Conservation (phyloP, 2,329 filamentous ascomycete genomes). For the Pseudomassariella vexata region DNA sequence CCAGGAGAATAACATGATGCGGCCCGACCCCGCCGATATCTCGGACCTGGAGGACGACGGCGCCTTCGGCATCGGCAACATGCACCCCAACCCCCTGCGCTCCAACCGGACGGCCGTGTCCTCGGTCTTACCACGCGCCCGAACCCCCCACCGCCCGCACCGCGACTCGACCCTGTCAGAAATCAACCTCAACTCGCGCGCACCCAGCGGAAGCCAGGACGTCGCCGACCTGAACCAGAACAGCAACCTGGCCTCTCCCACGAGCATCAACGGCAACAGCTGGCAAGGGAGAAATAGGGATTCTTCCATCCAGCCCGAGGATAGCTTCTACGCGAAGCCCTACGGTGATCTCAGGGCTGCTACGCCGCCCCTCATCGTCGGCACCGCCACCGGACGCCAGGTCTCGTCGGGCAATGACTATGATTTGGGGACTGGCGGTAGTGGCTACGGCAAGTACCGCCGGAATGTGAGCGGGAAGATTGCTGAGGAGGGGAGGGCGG, state of each 20-base stretch:
- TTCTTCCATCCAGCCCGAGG: conserved; percentile 44
- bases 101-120: conserved; percentile 36
- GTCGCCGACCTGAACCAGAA: too few relatives aligned
- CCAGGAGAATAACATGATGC: conserved; percentile 18
- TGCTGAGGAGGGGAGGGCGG: conserved; percentile 62
- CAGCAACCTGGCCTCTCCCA: conserved; percentile 17
- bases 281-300: conserved; percentile 23
- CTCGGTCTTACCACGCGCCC: conserved; percentile 11
- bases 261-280: too few relatives aligned
- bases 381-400: conserved; percentile 41
- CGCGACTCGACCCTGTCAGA: conserved; percentile 34
- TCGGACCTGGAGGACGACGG: conserved; percentile 30
- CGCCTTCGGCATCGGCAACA: conserved; percentile 15
- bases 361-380: conserved; percentile 49
- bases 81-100: conserved; percentile 48
- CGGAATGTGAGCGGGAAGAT: conserved; percentile 68
- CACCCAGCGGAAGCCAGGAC: conserved; percentile 36
- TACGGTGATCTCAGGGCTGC: conserved; percentile 52
- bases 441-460: conserved; percentile 28
- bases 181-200: conserved; percentile 37
- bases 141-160: conserved; percentile 23
- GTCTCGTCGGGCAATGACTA: conserved; percentile 56
- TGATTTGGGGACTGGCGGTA: conserved; percentile 18
- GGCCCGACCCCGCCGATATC: conserved; percentile 27
- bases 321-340: conserved; percentile 47